Evolutionary conservation across 2,329 filamentous ascomycete genomes (phyloP).

Genomic region (Knufia petricola): DNA sequence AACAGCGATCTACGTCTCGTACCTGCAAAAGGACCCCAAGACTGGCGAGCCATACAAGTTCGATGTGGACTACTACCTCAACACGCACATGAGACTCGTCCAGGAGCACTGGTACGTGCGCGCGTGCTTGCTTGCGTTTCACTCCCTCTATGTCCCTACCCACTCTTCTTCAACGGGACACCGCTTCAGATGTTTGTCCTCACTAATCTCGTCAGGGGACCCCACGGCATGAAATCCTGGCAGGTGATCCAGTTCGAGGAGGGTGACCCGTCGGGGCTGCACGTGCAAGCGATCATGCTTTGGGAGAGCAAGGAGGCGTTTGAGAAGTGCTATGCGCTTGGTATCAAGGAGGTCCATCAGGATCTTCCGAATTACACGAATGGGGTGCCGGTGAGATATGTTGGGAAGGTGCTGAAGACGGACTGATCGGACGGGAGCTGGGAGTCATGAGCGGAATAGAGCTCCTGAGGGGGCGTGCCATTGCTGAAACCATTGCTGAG

Average conservation of each 20-base stretch:
- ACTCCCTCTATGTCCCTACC: not conserved
- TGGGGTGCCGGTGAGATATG: not conserved
- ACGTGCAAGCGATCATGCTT: not conserved
- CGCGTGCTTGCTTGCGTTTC: not conserved
- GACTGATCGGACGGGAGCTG: not conserved
- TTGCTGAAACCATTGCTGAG: too few relatives aligned
- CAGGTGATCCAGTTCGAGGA: constrained; percentile 1
- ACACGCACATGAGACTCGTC: constrained; percentile 33
- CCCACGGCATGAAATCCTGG: constrained; percentile 2
- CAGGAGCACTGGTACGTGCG: not conserved
- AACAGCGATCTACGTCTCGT: constrained; percentile 24
- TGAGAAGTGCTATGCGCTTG: not conserved
- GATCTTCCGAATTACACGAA: not conserved
- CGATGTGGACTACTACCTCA: constrained; percentile 42
- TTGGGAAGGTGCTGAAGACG: not conserved
- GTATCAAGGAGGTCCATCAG: not conserved
- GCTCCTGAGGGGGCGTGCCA: too few relatives aligned
- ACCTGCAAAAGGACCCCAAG: constrained; percentile 28
- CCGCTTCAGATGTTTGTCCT: too few relatives aligned
- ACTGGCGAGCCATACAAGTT: constrained; percentile 29
- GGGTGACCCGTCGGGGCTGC: constrained; percentile 1
- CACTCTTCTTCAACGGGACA: too few relatives aligned
- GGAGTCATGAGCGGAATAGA: not conserved
- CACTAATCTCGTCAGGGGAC: too few relatives aligned
- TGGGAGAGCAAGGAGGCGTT: constrained; percentile 6